Percentiles rank a stretch among this genome's conserved stretches.
Evolutionary conservation across 2,329 filamentous ascomycete species (phyloP).

Genomic region (Colletotrichum brevisporum): DNA sequence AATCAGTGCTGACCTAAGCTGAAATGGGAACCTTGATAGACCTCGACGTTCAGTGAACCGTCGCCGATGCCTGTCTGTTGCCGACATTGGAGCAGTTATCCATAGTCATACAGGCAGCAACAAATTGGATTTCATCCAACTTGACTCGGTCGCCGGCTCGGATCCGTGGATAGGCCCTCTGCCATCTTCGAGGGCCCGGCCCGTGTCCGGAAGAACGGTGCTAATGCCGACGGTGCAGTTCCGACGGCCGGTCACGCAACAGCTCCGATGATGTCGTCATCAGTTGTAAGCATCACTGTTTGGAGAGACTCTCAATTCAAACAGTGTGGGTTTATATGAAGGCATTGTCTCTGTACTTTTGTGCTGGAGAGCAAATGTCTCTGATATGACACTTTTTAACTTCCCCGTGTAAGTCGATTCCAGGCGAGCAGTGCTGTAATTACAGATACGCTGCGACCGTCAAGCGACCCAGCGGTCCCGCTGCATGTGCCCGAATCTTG

Average conservation of each 20-base stretch:
- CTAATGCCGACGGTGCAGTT: not conserved
- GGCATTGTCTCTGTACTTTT: too few species aligned
- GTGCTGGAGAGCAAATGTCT: too few species aligned
- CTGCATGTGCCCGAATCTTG: too few species aligned
- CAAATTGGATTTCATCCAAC: not conserved
- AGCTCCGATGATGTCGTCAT: constrained; percentile 33
- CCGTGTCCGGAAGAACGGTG: constrained; percentile 17
- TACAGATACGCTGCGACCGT: not conserved
- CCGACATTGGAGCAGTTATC: constrained; percentile 20
- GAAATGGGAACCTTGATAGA: constrained; percentile 32
- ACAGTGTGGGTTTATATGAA: too few species aligned
- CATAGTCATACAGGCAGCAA: not conserved
- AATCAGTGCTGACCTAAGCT: constrained; percentile 38
- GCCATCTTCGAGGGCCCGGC: not conserved
- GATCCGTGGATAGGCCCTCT: constrained; percentile 1
- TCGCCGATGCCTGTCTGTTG: constrained; percentile 9
- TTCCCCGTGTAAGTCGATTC: too few species aligned
- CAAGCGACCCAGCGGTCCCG: not conserved
- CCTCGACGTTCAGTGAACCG: constrained; percentile 26
- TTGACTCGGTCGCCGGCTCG: constrained; percentile 1
- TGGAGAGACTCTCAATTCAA: not conserved
- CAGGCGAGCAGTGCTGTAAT: too few species aligned
- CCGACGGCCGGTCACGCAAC: constrained; percentile 21
- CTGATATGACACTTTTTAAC: too few species aligned
- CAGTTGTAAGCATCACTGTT: constrained; percentile 3